These are phyloP conservation scores for Tuber indicum DNA, from an alignment of 495 filamentous ascomycete genomes.

Conservation along the genomic window DNA sequence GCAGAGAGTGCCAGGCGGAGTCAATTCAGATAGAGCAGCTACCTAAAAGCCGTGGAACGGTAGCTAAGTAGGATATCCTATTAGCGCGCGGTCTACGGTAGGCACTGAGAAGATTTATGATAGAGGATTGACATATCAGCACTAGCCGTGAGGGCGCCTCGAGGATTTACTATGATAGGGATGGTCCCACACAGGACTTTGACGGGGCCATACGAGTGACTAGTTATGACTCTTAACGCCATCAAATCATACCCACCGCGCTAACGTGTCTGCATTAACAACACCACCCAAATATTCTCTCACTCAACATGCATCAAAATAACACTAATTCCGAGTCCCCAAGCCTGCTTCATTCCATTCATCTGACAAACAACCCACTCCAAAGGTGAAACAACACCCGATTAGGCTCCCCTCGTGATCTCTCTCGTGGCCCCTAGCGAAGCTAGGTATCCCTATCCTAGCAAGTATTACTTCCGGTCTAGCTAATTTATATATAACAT, in stretches of 20 bases:
- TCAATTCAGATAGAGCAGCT: no score
- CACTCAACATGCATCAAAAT: neutral
- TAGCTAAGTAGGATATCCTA: neutral
- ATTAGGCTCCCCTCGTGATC: neutral
- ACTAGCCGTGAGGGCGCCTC: neutral
- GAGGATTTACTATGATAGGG: neutral
- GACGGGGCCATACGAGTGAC: neutral
- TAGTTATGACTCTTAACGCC: neutral
- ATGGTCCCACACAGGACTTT: neutral
- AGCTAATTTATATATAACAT: neutral
- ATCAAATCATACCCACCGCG: neutral
- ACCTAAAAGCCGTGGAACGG: neutral
- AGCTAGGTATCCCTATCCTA: neutral
- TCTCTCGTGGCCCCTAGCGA: neutral
- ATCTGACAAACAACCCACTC: fast-evolving
- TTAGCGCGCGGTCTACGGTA: neutral
- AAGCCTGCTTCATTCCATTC: neutral
- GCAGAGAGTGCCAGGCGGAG: neutral
- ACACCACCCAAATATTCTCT: neutral
- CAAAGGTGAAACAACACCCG: neutral
- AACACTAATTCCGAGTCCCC: neutral
- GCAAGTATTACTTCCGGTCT: neutral
- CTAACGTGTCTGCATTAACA: neutral
- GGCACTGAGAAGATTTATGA: neutral
- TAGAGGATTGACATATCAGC: neutral